Base-by-base conservation (phyloP, 2,329 filamentous ascomycete species). In the Mycosphaerella sp. region DNA sequence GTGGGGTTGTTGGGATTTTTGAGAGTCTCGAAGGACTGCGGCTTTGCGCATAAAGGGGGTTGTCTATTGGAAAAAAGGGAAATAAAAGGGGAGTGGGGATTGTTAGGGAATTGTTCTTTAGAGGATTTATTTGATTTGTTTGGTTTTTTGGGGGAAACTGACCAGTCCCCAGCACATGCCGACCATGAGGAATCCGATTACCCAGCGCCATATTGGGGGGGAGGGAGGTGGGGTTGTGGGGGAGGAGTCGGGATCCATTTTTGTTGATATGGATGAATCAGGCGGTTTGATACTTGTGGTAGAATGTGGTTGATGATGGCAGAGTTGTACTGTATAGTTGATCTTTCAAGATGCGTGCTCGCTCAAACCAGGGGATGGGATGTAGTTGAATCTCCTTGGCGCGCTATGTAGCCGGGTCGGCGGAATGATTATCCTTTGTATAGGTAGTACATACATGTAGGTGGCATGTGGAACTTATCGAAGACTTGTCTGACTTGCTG, bases 11-110 rank as follows among this genome's bases (percentile, higher is more conserved):
- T 34, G 85, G 74, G 26, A 4, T 17, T 80, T 74, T 62, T 59
- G 48, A 21, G 62, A 53, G 29, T 67, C 65, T 40, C 64, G 56
- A 57, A 84, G 79, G 46, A 86, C 80, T 1, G 92, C 91, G 8
- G 92, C 92, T 58, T 82, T 82, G 23, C 91, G 85, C 78, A 97
- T 95, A 75, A 97, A 96, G 9, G 76, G 76, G 7, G 89, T 95
- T 1, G 89, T 95, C 34, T 38, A n/a, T 17, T 17, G 14, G 14
- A 17, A 17, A 17, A 17, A 1, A 17, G 14, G 32, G 32, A 34
- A 4, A 36, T 36, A n/a, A 4, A 9, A 8, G 3, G 2, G 3
- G 6, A 3, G 34, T 10, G 7, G 12, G 12, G 34, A 36, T n/a
- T 10, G 34, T 10, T 36, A 36, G 34, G 34, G 10, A 6, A 9